These are phyloP conservation scores for Coffea canephora DNA, from an alignment of 257 asterid genomes.

Conservation along the genomic window DNA sequence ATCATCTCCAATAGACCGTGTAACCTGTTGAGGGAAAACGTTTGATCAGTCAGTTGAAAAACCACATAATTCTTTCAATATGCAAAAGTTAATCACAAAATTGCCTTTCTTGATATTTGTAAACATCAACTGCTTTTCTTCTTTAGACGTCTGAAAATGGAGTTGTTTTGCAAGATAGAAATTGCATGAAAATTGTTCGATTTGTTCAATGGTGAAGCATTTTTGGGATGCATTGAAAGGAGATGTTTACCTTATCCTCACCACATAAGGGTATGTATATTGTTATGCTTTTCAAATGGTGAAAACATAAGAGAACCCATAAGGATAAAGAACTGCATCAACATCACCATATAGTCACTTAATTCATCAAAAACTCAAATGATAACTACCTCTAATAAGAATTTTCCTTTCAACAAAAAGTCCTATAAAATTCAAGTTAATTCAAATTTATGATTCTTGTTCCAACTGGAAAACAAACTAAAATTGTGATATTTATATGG, in stretches of 20 bases:
- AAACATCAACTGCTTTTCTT: not conserved
- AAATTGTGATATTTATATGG: too few relatives aligned
- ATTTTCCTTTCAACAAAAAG: too few relatives aligned
- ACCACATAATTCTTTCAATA: not conserved
- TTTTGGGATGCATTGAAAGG: too few relatives aligned
- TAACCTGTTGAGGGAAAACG: slow-evolving; percentile 51
- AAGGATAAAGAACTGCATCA: not conserved
- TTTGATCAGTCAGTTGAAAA: not conserved
- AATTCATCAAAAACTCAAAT: not conserved
- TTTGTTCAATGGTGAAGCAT: not conserved
- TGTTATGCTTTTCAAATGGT: not conserved
- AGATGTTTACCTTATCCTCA: not conserved
- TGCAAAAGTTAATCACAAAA: not conserved
- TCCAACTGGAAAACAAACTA: not conserved
- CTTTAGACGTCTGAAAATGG: not conserved
- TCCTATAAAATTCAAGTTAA: too few relatives aligned
- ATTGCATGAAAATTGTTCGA: not conserved
- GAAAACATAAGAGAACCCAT: not conserved
- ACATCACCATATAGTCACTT: not conserved
- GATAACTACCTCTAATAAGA: not conserved
- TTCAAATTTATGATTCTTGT: not conserved
- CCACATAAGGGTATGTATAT: not conserved
- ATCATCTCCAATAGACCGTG: slow-evolving; percentile 94
- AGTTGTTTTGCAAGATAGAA: not conserved
- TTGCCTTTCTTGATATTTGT: not conserved